Base-by-base conservation (phyloP, 106 monocot species). In the Dendrobium catenatum region DNA sequence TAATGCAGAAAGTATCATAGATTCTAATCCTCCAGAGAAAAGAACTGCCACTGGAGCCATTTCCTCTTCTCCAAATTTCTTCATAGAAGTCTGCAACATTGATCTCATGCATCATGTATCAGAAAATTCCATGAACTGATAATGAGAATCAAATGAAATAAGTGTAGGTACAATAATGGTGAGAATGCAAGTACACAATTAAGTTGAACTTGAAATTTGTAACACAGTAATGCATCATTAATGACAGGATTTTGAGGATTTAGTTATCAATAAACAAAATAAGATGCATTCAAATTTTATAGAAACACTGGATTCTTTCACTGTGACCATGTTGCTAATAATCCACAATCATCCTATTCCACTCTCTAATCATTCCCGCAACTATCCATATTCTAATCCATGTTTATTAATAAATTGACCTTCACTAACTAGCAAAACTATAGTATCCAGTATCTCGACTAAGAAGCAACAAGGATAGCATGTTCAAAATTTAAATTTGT, bases 21-120 rank as follows among this genome's bases (percentile, higher is more conserved):
- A 99, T 83, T 99, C 99, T 77, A 99, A 83, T 7, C 99, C 99
- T 64, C 99, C 95, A 77, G 99, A 99, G 83, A 95, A 99, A 9
- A 99, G 90, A 84, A 99, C 19, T 80, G 99, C 99, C 79, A 99
- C 75, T 68, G 95, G 93, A 46, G 86, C 81, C 24, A 20, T 17
- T 72, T 80, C 88, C 48, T 75, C 81, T 68, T 82, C 77, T 80
- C 27, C 66, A 78, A 18, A 51, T 86, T 79, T 73, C 55, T 37
- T 75, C 61, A 77, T 24, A 78, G 51, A 19, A 56, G 54, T 77
- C 92, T 92, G 84, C 79, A 64, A 77, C 80, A 79, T 33, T 43
- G 42, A 56, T 78, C n/a, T n/a, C n/a, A n/a, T n/a, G n/a, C n/a
- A 49, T 48, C 2, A 76, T 49, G 4, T 46, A 76, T 24, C 49